A percentile compares a stretch with the other conserved stretches of the same genome.
Conservation (phyloP, 2,329 filamentous ascomycete genomes). For the Talaromyces sp. region DNA sequence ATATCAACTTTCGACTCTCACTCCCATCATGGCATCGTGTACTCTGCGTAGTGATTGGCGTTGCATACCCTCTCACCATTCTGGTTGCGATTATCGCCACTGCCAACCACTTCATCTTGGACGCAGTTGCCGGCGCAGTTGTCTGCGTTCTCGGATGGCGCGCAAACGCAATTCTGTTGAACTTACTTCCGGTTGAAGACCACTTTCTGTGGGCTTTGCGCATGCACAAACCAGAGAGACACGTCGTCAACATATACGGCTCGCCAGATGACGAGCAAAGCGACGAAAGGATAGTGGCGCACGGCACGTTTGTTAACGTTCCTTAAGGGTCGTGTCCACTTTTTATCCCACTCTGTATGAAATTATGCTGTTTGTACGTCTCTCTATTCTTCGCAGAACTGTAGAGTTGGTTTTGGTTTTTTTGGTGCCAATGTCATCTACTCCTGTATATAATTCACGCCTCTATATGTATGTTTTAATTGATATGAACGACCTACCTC, state of each 20-base stretch:
- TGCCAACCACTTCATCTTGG: slow-evolving; percentile 67
- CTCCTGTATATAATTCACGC: no score
- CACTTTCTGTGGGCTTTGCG: slow-evolving; percentile 60
- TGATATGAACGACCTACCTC: no score
- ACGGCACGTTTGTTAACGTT: neutral
- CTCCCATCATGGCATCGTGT: slow-evolving; percentile 49
- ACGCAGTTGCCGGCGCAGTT: slow-evolving; percentile 62
- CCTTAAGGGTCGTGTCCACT: neutral
- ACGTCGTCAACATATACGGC: slow-evolving; percentile 12
- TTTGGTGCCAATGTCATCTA: no score
- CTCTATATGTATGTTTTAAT: no score
- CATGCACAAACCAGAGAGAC: slow-evolving; percentile 57
- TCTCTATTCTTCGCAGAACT: neutral
- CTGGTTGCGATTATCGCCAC: slow-evolving; percentile 65
- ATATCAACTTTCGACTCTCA: slow-evolving; percentile 24
- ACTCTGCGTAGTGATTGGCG: slow-evolving; percentile 47
- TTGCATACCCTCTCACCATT: slow-evolving; percentile 61
- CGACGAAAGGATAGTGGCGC: neutral
- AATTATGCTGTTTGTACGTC: neutral
- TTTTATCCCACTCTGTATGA: no score
- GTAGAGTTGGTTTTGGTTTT: no score
- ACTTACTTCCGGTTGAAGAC: slow-evolving; percentile 62
- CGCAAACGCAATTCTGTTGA: slow-evolving; percentile 52
- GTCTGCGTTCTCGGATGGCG: slow-evolving; percentile 63
- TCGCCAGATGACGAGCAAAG: slow-evolving; percentile 18